Base-by-base conservation (phyloP, 768 basidiomycete genomes). In the Artomyces pyxidatus region DNA sequence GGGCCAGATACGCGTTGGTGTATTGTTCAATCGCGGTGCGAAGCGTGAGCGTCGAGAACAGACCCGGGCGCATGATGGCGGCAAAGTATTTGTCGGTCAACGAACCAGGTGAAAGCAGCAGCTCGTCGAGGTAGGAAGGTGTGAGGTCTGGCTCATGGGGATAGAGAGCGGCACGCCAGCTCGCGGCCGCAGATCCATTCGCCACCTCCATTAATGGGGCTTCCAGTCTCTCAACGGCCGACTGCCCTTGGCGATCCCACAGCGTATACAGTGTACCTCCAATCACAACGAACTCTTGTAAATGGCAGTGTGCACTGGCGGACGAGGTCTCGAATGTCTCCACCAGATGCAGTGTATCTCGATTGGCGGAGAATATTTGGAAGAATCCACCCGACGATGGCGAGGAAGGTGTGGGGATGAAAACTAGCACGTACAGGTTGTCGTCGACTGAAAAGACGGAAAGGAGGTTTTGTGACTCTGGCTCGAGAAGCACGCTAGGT, bases 111-210 rank as follows among this genome's bases (percentile, higher is more conserved):
- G 77, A 71, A 48, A 85, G 68, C 49, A 95, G 77, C 45, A 84
- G 74, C 57, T 90, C 88, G 58, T 94, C 92, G 57, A 97, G 81
- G 65, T 88, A 84, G n/a, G 83, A 80, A 16, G 93, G 86, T 0
- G 88, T 88, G 59, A 86, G 72, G 61, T 85, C 87, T 37, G 78
- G 73, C 67, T 88, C 83, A 54, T 76, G 74, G n/a, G 82, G 75
- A 58, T 85, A 81, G 41, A 69, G 68, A 6, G 77, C 78, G 25
- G 70, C 66, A 46, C 67, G 67, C 85, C 88, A 89, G 32, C 62
- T 47, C 44, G 45, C 54, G 58, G 56, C 64, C 58, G 49, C 66
- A 60, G 50, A 55, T 44, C 52, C 64, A 58, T 45, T 47, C 40
- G 63, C 63, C 27, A 70, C 56, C 28, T 65, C 62, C 39, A 66